Evolutionary conservation across 306 rosid species (phyloP).

Genomic region (Quercus variabilis): DNA sequence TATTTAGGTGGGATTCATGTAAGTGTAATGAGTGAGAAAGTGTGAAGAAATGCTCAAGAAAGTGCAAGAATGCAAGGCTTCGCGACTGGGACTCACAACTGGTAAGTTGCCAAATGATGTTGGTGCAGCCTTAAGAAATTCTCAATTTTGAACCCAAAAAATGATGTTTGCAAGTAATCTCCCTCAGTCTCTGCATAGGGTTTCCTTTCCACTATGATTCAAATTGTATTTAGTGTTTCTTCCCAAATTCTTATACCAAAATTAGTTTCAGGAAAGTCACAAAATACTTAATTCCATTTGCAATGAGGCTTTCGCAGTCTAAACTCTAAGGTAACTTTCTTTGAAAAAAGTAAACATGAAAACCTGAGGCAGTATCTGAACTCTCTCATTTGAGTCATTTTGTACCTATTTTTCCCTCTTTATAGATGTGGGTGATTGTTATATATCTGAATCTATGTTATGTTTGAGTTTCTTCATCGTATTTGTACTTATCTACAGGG

Average conservation of each 20-base stretch:
- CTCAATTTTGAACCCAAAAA: too few species aligned
- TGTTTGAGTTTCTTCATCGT: slow-evolving; percentile 12
- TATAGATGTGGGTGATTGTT: not conserved
- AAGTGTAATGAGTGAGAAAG: too few species aligned
- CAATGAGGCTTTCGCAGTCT: not conserved
- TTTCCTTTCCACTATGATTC: not conserved
- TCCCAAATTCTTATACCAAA: not conserved
- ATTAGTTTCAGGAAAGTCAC: not conserved
- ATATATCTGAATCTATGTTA: slow-evolving; percentile 1
- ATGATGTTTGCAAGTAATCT: not conserved
- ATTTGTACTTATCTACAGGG: not conserved
- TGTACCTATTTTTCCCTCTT: not conserved
- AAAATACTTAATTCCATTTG: not conserved
- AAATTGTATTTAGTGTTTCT: not conserved
- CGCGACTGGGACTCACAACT: too few species aligned
- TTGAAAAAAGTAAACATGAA: not conserved
- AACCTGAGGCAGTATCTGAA: not conserved
- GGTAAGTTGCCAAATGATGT: too few species aligned
- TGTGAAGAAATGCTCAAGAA: too few species aligned
- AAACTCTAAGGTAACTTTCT: not conserved
- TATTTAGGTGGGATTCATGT: too few species aligned
- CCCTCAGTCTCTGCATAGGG: not conserved
- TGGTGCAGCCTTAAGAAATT: too few species aligned
- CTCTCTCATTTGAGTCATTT: not conserved
- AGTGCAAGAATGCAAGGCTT: too few species aligned